phyloP scores from a whole-genome alignment of 305 asterid species.

The Caryopteris hybrid region DNA sequence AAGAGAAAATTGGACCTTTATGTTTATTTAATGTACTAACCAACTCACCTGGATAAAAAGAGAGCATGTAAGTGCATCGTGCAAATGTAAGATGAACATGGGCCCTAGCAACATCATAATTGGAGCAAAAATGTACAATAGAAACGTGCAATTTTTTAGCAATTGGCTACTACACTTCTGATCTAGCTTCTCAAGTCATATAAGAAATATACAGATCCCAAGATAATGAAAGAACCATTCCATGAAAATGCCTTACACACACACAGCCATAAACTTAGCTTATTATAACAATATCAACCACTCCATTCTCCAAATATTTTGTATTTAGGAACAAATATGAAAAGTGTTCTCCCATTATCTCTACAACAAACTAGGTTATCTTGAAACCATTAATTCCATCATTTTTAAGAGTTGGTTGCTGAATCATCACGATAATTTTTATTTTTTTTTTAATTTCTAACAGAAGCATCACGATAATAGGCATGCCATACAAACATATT shows the following conservation, averaged over 20 bases:
- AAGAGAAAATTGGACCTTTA: constrained; percentile 93
- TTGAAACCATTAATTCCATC: not conserved
- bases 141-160: not conserved
- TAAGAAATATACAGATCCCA: not conserved
- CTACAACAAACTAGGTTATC: not conserved
- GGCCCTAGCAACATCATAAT: not conserved
- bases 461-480: not conserved
- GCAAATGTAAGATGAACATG: constrained; percentile 10
- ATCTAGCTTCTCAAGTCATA: constrained; percentile 12
- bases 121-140: not conserved
- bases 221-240: not conserved
- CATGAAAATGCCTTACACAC: not conserved
- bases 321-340: not conserved
- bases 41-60: constrained; percentile 71
- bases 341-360: not conserved
- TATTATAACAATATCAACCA: constrained; percentile 3
- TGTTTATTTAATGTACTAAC: constrained; percentile 78
- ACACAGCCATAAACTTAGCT: not conserved
- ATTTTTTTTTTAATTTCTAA: no score
- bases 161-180: constrained; percentile 2
- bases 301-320: not conserved
- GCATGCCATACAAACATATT: not conserved
- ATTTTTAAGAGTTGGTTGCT: not conserved
- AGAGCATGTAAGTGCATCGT: constrained; percentile 16
- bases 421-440: not conserved